Conservation (phyloP, 2,329 filamentous ascomycete species). For the Alternaria incomplexa region DNA sequence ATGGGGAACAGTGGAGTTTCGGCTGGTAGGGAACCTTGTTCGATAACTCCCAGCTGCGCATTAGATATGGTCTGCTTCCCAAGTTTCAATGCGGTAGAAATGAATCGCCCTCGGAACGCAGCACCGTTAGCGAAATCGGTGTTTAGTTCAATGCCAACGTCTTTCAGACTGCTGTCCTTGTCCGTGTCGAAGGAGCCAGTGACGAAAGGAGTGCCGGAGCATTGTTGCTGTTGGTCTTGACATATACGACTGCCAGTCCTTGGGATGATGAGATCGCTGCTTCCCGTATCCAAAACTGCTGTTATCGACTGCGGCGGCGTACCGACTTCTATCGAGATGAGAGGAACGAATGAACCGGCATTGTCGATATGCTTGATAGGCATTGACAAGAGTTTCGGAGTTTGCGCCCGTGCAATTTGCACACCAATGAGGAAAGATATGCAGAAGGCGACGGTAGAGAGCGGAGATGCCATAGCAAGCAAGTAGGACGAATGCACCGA, state of each 20-base stretch:
- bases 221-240: neutral
- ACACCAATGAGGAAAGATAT: neutral
- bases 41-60: neutral
- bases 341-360: neutral
- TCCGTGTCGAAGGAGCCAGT: neutral
- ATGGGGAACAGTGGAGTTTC: neutral
- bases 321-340: neutral
- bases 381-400: neutral
- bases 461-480: neutral
- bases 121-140: neutral
- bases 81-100: neutral
- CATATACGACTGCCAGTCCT: neutral
- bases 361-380: neutral
- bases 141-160: neutral
- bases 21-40: neutral
- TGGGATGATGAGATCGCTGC: neutral
- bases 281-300: neutral
- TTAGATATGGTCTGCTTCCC: neutral
- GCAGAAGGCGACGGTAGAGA: neutral
- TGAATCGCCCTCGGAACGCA: neutral
- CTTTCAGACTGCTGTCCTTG: neutral
- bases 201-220: neutral
- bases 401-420: neutral
- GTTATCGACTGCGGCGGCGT: neutral
- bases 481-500: neutral